Evolutionary conservation across 495 filamentous ascomycete species (phyloP).

Genomic region (Podospora comata): DNA sequence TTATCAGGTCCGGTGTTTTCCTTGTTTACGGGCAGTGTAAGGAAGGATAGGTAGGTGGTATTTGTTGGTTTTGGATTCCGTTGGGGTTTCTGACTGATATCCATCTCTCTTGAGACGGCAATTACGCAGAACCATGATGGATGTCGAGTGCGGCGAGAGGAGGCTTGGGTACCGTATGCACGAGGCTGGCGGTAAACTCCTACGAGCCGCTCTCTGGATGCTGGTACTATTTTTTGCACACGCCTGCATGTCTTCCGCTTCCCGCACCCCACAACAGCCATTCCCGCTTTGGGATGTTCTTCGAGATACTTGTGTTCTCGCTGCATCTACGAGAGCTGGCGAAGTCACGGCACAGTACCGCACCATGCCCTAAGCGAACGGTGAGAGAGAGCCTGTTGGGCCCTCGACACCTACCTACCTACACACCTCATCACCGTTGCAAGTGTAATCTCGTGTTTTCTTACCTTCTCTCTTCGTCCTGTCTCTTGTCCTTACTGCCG

Average conservation of each 20-base stretch:
- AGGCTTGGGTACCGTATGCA: slow-evolving; percentile 18
- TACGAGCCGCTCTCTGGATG: slow-evolving; percentile 8
- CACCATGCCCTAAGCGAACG: slow-evolving; percentile 19
- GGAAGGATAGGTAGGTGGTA: not conserved
- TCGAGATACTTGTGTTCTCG: slow-evolving; percentile 10
- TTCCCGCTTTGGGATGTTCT: slow-evolving; percentile 14
- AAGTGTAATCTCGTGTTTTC: slow-evolving; percentile 4
- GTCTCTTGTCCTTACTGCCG: not conserved
- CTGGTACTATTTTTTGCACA: slow-evolving; percentile 27
- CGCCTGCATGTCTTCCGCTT: slow-evolving; percentile 26
- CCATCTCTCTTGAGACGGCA: not conserved
- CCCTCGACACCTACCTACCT: not conserved
- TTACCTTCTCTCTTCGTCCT: slow-evolving; percentile 6
- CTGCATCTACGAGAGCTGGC: slow-evolving; percentile 10
- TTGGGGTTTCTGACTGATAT: not conserved
- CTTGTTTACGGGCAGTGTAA: slow-evolving; percentile 9
- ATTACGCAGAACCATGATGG: too few relatives aligned
- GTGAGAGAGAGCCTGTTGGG: slow-evolving; percentile 6
- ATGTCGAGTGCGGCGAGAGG: slow-evolving; percentile 14
- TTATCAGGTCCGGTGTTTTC: not conserved
- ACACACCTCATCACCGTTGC: slow-evolving; percentile 5
- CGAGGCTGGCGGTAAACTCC: slow-evolving; percentile 21
- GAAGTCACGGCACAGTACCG: slow-evolving; percentile 21
- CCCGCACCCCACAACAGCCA: slow-evolving; percentile 19
- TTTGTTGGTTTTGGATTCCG: slow-evolving; percentile 1